A percentile compares a stretch with the other conserved stretches of the same genome.
Evolutionary conservation across 108 stramenopile species (phyloP).

Genomic region (Epithemia pelagica): DNA sequence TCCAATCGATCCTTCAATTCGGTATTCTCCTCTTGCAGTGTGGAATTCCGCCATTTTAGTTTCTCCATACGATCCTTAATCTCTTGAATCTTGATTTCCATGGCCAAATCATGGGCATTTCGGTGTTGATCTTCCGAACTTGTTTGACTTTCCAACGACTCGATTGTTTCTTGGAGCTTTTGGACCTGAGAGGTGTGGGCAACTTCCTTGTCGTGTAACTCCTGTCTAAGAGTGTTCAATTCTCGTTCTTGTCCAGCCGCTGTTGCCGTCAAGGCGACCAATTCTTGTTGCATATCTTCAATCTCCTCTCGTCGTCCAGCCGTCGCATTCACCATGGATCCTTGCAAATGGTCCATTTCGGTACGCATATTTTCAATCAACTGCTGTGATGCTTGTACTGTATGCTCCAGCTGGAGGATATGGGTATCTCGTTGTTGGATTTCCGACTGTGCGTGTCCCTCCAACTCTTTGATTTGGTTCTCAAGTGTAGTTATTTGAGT

Average conservation of each 20-base stretch:
- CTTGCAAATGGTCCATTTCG: constrained; percentile 85
- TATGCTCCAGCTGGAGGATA: constrained; percentile 67
- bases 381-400: constrained; percentile 74
- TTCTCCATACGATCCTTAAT: constrained; percentile 62
- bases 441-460: constrained; percentile 44
- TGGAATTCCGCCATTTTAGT: constrained; percentile 42
- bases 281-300: constrained; percentile 79
- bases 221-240: neutral
- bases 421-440: constrained; percentile 60
- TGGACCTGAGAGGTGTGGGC: neutral
- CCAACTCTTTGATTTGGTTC: constrained; percentile 36
- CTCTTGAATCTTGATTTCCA: constrained; percentile 47
- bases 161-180: neutral
- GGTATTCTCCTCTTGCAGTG: constrained; percentile 68
- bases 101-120: constrained; percentile 16
- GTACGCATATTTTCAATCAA: constrained; percentile 60
- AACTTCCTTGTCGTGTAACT: neutral
- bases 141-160: neutral
- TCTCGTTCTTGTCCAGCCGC: neutral
- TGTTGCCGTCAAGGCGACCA: constrained; percentile 53
- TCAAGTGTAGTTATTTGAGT: constrained; percentile 36
- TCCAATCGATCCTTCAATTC: constrained; percentile 44
- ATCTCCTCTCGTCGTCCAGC: constrained; percentile 64
- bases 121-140: neutral
- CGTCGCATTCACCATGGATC: constrained; percentile 60